Evolutionary conservation across 345 rosid species (phyloP).

Genomic region (Mercurialis annua): DNA sequence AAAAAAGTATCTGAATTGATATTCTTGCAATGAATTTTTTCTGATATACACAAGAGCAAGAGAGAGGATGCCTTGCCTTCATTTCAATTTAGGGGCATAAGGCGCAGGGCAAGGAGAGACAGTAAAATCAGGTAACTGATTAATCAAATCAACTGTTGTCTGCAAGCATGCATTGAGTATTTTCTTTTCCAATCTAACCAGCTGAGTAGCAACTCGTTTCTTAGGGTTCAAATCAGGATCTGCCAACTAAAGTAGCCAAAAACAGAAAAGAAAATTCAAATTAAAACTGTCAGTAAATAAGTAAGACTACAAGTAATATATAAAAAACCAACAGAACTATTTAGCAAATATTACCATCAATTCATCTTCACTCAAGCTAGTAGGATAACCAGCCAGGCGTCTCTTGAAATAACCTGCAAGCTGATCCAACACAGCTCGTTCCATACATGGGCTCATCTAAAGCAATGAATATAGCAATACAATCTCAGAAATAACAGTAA

Average conservation of each 20-base stretch:
- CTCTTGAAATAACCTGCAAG: constrained; percentile 70
- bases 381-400: constrained; percentile 75
- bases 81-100: constrained; percentile 70
- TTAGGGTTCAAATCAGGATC: constrained; percentile 67
- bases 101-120: constrained; percentile 91
- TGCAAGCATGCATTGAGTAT: constrained; percentile 73
- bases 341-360: constrained; percentile 46
- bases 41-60: background rate
- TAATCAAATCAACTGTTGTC: constrained; percentile 55
- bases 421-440: constrained; percentile 83
- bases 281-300: constrained; percentile 8
- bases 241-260: constrained; percentile 52
- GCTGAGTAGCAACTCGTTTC: constrained; percentile 89
- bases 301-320: too few relatives aligned
- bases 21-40: background rate
- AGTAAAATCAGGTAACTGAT: constrained; percentile 66
- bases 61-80: constrained; percentile 36
- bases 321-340: constrained; percentile 6
- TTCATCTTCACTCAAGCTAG: constrained; percentile 80
- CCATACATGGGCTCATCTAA: constrained; percentile 94
- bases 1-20: constrained; percentile 10
- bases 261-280: background rate
- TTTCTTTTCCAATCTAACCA: constrained; percentile 84
- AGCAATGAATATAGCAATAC: constrained; percentile 19
- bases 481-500: background rate